Base-by-base conservation (phyloP, 73 alveolate genomes). In the Symbiodinium pilosum region DNA sequence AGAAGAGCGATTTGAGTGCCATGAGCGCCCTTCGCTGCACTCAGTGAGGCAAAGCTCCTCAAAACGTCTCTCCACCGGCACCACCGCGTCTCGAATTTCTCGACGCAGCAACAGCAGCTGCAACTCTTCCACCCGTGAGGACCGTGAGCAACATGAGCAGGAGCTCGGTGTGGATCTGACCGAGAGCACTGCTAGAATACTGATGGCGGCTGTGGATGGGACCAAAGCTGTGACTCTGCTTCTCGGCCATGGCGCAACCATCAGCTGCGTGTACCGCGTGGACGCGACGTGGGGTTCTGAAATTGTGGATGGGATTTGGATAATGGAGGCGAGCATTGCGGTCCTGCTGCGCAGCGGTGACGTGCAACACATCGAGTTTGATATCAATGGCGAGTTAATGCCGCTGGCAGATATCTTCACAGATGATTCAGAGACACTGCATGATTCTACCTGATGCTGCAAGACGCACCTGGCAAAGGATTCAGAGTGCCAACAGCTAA, bases 361-460 rank as follows among this genome's bases (percentile, higher is more conserved):
- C 28, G 95, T 88, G 32, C 95, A 86, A 26, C 95, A 88, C 86
- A 64, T 88, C 36, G 95, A 88, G 69, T 88, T 88, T 34, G 95
- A 88, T 86, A 28, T 88, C 95, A 88, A 88, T 44, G 86, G 95
- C 28, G 95, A 88, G 86, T 69, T 88, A n/a, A 88, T 88, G 95
- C 68, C 38, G 4, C 68, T 88, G 3, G 43, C 69, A 1, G 95
- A 88, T 16, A 56, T 88, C 86, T 88, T 88, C 44, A 54, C 47
- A 12, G 95, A 59, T 1, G 73, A 32, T 14, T 11, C 11, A n/a
- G 73, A 54, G 7, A 24, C 34, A n/a, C 73, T 54, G 73, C 73
- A 26, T 3, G 32, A n/a, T 24, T 54, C 16, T 16, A n/a, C 73
- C 20, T 54, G 73, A 16, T 41, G 20, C 28, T 21, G n/a, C 69